Conservation (phyloP, 163 green algal genomes). For the Volvox carteri region DNA sequence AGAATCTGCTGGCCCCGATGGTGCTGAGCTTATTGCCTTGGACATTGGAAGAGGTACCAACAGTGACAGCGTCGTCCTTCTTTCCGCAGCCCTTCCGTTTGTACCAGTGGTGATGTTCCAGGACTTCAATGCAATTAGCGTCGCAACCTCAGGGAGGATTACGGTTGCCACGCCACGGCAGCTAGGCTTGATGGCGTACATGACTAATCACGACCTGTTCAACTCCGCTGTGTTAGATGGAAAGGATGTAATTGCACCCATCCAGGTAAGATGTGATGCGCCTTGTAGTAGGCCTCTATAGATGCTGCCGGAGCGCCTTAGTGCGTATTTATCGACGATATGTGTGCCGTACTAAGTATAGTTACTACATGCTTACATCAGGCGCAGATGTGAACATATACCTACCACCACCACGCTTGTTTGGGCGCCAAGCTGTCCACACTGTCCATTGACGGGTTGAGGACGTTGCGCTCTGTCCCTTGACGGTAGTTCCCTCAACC, state of each 20-base stretch:
- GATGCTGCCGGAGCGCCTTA: too few species aligned
- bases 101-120: not conserved
- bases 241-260: not conserved
- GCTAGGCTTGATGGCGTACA: conserved; percentile 20
- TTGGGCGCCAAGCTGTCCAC: too few species aligned
- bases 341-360: too few species aligned
- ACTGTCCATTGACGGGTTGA: too few species aligned
- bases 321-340: too few species aligned
- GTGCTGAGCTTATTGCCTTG: not conserved
- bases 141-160: not conserved
- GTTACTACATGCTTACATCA: too few species aligned
- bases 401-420: too few species aligned
- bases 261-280: conserved; percentile 16
- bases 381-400: too few species aligned
- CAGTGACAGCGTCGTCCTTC: not conserved
- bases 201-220: conserved; percentile 46
- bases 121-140: not conserved
- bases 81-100: not conserved
- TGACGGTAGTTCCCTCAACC: too few species aligned
- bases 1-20: not conserved
- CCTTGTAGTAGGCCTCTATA: too few species aligned
- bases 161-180: not conserved
- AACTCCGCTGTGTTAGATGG: conserved; percentile 45
- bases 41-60: not conserved
- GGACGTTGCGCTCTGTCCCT: too few species aligned